Evolutionary conservation across 2,329 filamentous ascomycete genomes (phyloP).

Genomic region (Cercospora sp.): DNA sequence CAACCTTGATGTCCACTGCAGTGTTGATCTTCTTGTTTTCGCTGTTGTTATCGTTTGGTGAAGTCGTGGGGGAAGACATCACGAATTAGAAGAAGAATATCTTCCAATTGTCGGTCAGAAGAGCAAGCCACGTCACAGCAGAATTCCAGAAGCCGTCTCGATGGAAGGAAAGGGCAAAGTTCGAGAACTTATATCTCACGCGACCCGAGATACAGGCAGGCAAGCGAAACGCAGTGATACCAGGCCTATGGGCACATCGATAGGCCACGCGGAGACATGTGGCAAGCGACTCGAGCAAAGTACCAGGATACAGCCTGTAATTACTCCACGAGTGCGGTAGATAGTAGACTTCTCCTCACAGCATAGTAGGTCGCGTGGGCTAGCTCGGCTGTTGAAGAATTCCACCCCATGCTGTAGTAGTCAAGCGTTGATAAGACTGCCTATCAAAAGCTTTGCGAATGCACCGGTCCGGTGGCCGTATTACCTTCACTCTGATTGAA

Average conservation of each 20-base stretch:
- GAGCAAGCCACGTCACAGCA: background rate
- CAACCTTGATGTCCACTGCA: background rate
- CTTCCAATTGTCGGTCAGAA: background rate
- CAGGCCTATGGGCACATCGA: background rate
- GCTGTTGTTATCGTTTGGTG: background rate
- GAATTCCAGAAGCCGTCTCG: background rate
- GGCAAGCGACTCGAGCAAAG: background rate
- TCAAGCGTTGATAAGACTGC: constrained; percentile 3
- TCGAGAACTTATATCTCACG: background rate
- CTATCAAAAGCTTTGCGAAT: background rate
- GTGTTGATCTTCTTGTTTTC: constrained; percentile 7
- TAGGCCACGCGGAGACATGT: constrained; percentile 4
- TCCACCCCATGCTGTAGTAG: background rate
- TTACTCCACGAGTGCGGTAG: background rate
- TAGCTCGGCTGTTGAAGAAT: background rate
- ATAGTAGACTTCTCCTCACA: background rate
- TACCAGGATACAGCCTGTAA: background rate
- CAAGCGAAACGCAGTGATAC: background rate
- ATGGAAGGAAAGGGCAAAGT: background rate
- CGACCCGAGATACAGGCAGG: background rate
- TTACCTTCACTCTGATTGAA: constrained; percentile 4
- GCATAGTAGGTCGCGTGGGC: background rate
- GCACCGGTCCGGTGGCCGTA: constrained; percentile 5
- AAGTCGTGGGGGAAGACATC: background rate
- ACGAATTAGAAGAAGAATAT: too few species aligned